Conservation (phyloP, 495 filamentous ascomycete species). For the Penicillium diatomitis region DNA sequence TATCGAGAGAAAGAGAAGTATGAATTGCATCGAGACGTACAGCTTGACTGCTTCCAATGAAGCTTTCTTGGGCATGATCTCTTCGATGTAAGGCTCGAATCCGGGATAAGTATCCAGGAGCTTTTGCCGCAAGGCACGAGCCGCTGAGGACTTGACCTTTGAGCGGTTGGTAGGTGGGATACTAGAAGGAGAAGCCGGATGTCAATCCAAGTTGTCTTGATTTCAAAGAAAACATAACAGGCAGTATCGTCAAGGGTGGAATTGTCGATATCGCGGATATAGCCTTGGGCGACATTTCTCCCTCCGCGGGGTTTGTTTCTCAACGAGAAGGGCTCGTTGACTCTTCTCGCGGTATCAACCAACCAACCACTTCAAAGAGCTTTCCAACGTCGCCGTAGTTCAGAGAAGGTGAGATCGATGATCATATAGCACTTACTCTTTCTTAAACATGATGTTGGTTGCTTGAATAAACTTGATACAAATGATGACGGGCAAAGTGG, state of each 20-base stretch:
- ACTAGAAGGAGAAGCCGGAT: constrained; percentile 26
- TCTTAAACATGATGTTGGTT: constrained; percentile 69
- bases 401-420: background rate
- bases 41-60: constrained; percentile 87
- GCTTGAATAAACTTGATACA: constrained; percentile 7
- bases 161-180: constrained; percentile 72
- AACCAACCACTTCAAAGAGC: background rate
- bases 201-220: constrained; percentile 3
- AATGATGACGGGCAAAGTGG: constrained; percentile 12
- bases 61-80: constrained; percentile 92
- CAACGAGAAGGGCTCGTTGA: too few species aligned
- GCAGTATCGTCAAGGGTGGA: background rate
- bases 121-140: constrained; percentile 74
- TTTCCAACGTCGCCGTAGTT: background rate
- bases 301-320: too few species aligned
- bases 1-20: background rate
- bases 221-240: background rate
- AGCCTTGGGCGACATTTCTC: background rate
- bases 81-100: constrained; percentile 82
- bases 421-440: constrained; percentile 52
- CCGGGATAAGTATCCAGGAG: constrained; percentile 77
- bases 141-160: constrained; percentile 95
- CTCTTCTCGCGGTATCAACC: too few species aligned
- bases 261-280: background rate
- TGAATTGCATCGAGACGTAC: constrained; percentile 20